These are phyloP conservation scores for Hypoxylon fragiforme DNA, from an alignment of 495 filamentous ascomycete genomes.

Conservation along the genomic window DNA sequence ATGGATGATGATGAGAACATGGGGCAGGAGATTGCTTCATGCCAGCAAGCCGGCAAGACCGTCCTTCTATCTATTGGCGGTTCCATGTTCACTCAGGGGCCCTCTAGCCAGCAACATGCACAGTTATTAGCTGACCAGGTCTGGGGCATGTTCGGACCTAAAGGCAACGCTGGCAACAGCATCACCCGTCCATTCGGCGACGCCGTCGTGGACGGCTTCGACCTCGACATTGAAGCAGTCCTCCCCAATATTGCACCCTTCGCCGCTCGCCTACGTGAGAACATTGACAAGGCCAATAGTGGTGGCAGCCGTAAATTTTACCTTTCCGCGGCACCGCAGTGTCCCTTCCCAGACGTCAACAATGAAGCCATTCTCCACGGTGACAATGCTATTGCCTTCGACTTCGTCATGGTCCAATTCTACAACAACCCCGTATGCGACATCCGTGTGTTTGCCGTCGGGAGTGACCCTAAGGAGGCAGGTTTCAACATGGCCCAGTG, in stretches of 20 bases:
- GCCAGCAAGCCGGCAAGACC: conserved; percentile 63
- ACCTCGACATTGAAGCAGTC: conserved; percentile 48
- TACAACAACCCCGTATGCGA: conserved; percentile 66
- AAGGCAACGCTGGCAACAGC: conserved; percentile 11
- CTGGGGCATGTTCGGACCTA: conserved; percentile 65
- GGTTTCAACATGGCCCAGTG: conserved; percentile 70
- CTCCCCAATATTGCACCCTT: conserved; percentile 55
- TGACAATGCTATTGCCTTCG: conserved; percentile 50
- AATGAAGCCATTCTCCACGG: conserved; percentile 57
- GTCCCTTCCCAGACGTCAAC: conserved; percentile 56
- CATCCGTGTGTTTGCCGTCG: conserved; percentile 52
- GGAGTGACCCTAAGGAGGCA: conserved; percentile 45
- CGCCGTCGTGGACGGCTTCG: conserved; percentile 60
- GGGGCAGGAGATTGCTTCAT: conserved; percentile 57
- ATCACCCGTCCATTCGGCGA: conserved; percentile 55
- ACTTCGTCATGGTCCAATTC: conserved; percentile 72
- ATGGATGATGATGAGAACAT: conserved; percentile 56
- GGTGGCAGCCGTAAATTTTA: conserved; percentile 52
- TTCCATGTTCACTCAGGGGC: conserved; percentile 48
- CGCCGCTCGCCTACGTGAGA: conserved; percentile 54
- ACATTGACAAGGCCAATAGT: conserved; percentile 51
- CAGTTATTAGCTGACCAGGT: conserved; percentile 59
- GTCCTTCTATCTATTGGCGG: conserved; percentile 67
- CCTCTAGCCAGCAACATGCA: conserved; percentile 54
- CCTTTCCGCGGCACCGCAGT: conserved; percentile 60